Percentiles rank a stretch among this genome's conserved stretches.
These are phyloP conservation scores for Colletotrichum sp. DNA, from an alignment of 2,329 filamentous ascomycete genomes.

Conservation along the genomic window DNA sequence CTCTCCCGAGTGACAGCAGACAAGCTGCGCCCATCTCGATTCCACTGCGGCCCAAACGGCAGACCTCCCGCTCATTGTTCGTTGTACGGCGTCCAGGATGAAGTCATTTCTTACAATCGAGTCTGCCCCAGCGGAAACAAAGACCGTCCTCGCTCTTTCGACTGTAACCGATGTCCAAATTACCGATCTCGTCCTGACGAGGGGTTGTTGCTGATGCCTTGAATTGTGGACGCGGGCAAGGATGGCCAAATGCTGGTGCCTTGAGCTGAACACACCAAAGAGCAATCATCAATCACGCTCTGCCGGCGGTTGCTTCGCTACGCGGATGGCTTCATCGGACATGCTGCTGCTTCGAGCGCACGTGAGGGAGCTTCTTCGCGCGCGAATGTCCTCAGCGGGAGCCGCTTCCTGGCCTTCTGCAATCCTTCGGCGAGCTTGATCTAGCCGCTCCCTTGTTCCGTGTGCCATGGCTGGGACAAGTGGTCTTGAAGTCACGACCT, in stretches of 20 bases:
- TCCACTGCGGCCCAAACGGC: not conserved
- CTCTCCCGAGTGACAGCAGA: not conserved
- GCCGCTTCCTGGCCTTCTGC: not conserved
- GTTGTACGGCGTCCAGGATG: not conserved
- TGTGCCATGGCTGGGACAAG: not conserved
- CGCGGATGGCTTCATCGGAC: not conserved
- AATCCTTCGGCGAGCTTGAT: not conserved
- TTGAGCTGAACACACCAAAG: conserved; percentile 7
- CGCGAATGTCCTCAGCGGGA: not conserved
- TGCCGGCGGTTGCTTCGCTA: not conserved
- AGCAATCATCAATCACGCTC: not conserved
- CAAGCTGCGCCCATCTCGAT: not conserved
- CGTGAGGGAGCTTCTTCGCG: not conserved
- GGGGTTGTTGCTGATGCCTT: not conserved
- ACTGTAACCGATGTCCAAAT: not conserved
- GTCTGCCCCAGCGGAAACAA: not conserved
- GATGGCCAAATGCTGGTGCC: not conserved
- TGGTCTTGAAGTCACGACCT: not conserved
- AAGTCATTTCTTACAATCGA: not conserved
- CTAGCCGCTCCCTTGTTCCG: not conserved
- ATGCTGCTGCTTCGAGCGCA: not conserved
- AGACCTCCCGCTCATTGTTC: not conserved
- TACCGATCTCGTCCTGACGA: not conserved
- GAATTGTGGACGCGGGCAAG: not conserved
- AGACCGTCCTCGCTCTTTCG: not conserved